These are phyloP conservation scores for Leptoxyphium fumago DNA, from an alignment of 2,329 filamentous ascomycete species.

Conservation along the genomic window DNA sequence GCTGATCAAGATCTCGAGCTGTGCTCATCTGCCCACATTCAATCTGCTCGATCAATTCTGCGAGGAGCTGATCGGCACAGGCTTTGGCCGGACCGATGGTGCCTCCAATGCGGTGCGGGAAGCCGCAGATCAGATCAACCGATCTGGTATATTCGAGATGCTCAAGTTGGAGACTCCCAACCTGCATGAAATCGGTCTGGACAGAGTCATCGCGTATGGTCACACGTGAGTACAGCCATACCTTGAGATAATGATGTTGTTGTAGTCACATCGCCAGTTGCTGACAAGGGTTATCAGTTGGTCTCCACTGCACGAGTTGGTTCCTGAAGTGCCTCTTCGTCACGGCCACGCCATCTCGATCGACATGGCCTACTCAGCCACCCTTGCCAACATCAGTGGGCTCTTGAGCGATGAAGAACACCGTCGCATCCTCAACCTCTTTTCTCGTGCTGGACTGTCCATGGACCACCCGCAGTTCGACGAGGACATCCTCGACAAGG, in stretches of 20 bases:
- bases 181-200: slow-evolving; percentile 56
- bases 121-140: slow-evolving; percentile 52
- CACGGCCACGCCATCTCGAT: slow-evolving; percentile 63
- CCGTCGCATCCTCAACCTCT: slow-evolving; percentile 47
- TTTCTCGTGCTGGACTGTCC: slow-evolving; percentile 54
- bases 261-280: background rate
- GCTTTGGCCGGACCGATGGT: slow-evolving; percentile 48
- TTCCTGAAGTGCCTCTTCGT: slow-evolving; percentile 51
- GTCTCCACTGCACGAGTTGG: slow-evolving; percentile 57
- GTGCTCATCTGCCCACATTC: slow-evolving; percentile 51
- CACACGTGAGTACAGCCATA: slow-evolving; percentile 39
- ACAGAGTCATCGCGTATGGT: slow-evolving; percentile 59
- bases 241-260: background rate
- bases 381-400: slow-evolving; percentile 48
- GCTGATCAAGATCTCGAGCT: slow-evolving; percentile 62
- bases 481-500: slow-evolving; percentile 48
- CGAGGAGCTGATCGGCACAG: slow-evolving; percentile 49
- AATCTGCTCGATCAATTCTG: slow-evolving; percentile 54
- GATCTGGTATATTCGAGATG: slow-evolving; percentile 59
- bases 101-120: slow-evolving; percentile 40
- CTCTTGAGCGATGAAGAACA: slow-evolving; percentile 47
- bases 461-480: slow-evolving; percentile 59
- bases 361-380: slow-evolving; percentile 63
- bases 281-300: slow-evolving; percentile 31
- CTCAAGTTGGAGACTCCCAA: slow-evolving; percentile 59